Base-by-base conservation (phyloP, 2,329 filamentous ascomycete species). In the Aureobasidium sp. region DNA sequence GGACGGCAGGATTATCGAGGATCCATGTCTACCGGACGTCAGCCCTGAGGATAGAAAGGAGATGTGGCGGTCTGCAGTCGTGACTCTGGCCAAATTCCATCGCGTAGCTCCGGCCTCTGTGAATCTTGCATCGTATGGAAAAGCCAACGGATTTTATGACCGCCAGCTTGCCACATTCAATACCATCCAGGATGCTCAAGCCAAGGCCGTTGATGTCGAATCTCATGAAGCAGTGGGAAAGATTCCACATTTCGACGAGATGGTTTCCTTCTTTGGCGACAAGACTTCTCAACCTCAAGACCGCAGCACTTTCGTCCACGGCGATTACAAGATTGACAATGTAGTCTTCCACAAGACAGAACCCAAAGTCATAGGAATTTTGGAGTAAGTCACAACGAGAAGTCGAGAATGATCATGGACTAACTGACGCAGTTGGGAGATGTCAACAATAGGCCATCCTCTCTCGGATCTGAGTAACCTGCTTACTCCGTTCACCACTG, bases 401-500 rank as follows among this genome's bases (percentile, higher is more conserved):
- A 12, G 5, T 30, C 3, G 17, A 8, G n/a, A 4, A 4, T 30
- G 6, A 6, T 10, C 17, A 11, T 35, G 14, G 6, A n/a, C 50
- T 57, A 25, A 57, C 32, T 25, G 39, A 16, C 7, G 6, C 32
- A 64, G 63, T 72, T 97, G 91, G 91, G 93, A 97, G 74, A 95
- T 98, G 89, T 90, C 89, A 30, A 97, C 93, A 0, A 84, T 96
- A 52, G 93, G 93, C n/a, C 91, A 98, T 68, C 93, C 93, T 1
- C 79, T 97, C 19, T 91, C 87, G 5, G 93, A 98, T 67, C 74
- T 97, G 35, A 84, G 84, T 68, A 97, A 97, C 70, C 75, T 97
- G 16, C 68, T 84, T 16, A 62, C 63, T 1, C 74, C 74, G 3
- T 76, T 67, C 59, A 63, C 72, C 2, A 72, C 69, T 6, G 71